Percentiles rank a stretch among this genome's conserved stretches.
Evolutionary conservation across 805 yeast species (phyloP).

Genomic region (Starmerella etchellsii): DNA sequence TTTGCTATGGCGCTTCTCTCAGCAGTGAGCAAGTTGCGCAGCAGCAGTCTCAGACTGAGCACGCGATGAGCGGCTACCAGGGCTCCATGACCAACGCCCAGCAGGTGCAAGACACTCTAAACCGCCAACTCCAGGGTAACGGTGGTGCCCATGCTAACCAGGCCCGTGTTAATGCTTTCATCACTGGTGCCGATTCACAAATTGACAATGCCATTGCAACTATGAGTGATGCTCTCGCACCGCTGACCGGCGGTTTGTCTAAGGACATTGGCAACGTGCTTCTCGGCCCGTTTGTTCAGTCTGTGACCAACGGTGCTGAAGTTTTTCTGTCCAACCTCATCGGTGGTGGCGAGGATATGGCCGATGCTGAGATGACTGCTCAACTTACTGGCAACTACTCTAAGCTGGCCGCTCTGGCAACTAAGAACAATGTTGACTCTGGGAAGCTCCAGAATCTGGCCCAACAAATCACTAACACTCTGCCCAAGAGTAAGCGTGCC

Average conservation of each 20-base stretch:
- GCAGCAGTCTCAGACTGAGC: slow-evolving; percentile 2
- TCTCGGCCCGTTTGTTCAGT: slow-evolving; percentile 26
- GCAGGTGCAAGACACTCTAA: slow-evolving; percentile 15
- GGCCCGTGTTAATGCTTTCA: slow-evolving; percentile 16
- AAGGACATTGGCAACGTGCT: slow-evolving; percentile 15
- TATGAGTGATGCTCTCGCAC: slow-evolving; percentile 14
- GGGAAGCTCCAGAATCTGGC: slow-evolving; percentile 12
- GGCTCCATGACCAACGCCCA: slow-evolving; percentile 15
- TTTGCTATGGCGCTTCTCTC: slow-evolving; percentile 5
- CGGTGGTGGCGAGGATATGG: slow-evolving; percentile 17
- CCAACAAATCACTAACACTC: slow-evolving; percentile 13
- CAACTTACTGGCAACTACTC: slow-evolving; percentile 19
- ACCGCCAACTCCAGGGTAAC: slow-evolving; percentile 8
- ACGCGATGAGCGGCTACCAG: slow-evolving; percentile 10
- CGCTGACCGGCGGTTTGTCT: slow-evolving; percentile 16
- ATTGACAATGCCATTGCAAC: slow-evolving; percentile 24
- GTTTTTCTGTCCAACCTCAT: slow-evolving; percentile 20
- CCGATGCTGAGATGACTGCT: slow-evolving; percentile 10
- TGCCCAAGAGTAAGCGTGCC: slow-evolving; percentile 8
- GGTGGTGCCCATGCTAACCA: slow-evolving; percentile 7
- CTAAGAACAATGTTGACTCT: slow-evolving; percentile 16
- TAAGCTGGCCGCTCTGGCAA: slow-evolving; percentile 13
- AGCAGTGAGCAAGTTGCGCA: slow-evolving; percentile 1
- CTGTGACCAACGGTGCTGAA: slow-evolving; percentile 26
- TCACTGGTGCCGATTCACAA: slow-evolving; percentile 27